These are phyloP conservation scores for Coriolopsis trogii DNA, from an alignment of 1,284 basidiomycete genomes.

Conservation along the genomic window DNA sequence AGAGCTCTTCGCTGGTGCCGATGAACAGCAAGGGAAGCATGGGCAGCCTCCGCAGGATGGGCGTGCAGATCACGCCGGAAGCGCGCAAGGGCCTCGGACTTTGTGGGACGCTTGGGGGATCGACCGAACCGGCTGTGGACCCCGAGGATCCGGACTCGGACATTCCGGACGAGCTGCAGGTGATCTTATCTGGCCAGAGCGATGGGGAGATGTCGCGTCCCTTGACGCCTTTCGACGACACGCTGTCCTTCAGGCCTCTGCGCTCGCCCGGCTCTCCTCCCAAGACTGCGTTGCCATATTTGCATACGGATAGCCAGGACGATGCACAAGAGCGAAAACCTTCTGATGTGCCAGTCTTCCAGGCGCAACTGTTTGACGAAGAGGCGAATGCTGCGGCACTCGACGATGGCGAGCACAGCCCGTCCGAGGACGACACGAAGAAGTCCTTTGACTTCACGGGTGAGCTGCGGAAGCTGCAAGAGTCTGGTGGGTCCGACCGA, in stretches of 20 bases:
- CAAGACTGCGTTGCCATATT: constrained; percentile 42
- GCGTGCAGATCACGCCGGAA: constrained; percentile 49
- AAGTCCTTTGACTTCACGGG: constrained; percentile 87
- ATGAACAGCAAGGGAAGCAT: constrained; percentile 34
- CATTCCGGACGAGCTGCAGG: constrained; percentile 73
- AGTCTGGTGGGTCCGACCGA: constrained; percentile 67
- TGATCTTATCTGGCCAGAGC: constrained; percentile 55
- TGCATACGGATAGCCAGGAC: constrained; percentile 1
- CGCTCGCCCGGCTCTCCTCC: constrained; percentile 48
- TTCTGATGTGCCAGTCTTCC: constrained; percentile 46
- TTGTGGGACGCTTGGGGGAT: constrained; percentile 64
- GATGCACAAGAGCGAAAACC: neutral
- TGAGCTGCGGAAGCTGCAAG: constrained; percentile 72
- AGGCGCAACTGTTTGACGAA: constrained; percentile 45
- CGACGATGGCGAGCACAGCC: constrained; percentile 41
- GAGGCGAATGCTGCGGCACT: constrained; percentile 48
- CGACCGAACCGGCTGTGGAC: constrained; percentile 46
- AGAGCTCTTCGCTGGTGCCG: constrained; percentile 40
- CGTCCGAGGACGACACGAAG: constrained; percentile 62
- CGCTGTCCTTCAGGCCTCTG: constrained; percentile 32
- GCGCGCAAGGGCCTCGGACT: constrained; percentile 60
- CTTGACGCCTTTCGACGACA: constrained; percentile 31
- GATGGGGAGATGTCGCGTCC: constrained; percentile 32
- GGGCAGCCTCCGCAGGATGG: constrained; percentile 20
- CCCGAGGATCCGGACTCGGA: constrained; percentile 70